Base-by-base conservation (phyloP, 352 stramenopile genomes). In the Phytophthora palmivora region DNA sequence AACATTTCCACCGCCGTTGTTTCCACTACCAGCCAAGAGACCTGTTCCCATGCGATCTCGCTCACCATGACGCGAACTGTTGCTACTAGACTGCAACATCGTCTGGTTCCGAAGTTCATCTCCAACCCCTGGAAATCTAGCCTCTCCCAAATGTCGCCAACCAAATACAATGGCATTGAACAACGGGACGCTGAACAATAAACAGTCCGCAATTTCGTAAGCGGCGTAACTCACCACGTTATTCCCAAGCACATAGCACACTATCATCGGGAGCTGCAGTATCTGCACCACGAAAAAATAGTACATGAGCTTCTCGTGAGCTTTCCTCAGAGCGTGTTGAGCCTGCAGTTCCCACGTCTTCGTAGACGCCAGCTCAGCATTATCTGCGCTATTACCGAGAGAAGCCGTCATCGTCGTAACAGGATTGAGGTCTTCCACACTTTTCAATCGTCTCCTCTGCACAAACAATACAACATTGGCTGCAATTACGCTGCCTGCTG, bases 161-260 rank as follows among this genome's bases (percentile, higher is more conserved):
- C 70, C 76, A 39, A 88, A 88, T 18, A 82, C 72, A 46, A 85
- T 73, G 6, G 78, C 76, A 22, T 90, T 87, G 9, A 87, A 30
- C 37, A 84, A 61, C 21, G 81, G 81, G 1, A 87, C 68, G 32
- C 77, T 68, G 36, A 76, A 79, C 33, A 87, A 24, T 21, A 88
- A 46, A 42, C 65, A 74, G 30, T 79, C 64, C 0, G 74, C 68
- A 15, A 85, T 41, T 37, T 85, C 70, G 18, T 58, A 61, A 10
- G 78, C 63, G 3, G 58, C 46, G 34, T 72, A 61, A 9, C 67
- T 75, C 15, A 87, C 60, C 18, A 50, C 8, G 1, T 55, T 14
- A 10, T 44, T 43, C 6, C 71, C 45, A 21, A 84, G 22, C 58
- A 75, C 67, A 19, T 64, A 79, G 21, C 67, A 72, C 10, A 89